Base-by-base conservation (phyloP, 2,329 filamentous ascomycete species). In the Waltergamsia citrina region DNA sequence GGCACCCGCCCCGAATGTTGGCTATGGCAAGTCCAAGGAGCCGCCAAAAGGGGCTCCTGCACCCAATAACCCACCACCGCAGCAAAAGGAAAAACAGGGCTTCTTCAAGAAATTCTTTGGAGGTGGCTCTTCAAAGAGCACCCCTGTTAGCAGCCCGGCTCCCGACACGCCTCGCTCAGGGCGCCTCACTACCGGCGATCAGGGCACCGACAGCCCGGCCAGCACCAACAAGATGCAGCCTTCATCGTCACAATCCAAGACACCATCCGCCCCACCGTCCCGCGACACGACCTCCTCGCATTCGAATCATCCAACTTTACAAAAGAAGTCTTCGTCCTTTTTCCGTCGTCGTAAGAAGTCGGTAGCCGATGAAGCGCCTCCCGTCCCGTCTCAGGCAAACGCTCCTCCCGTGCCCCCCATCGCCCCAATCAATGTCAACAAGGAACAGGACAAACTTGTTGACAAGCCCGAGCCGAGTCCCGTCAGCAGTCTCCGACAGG, bases 51-150 rank as follows among this genome's bases (percentile, higher is more conserved):
- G 65, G 31, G 66, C 68, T 12, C 65, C 71, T 31, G 68, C 69
- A 42, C 68, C 71, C 27, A 62, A 63, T 22, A 35, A 55, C 40
- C 55, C 24, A 40, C 62, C 50, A 42, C 62, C 50, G 41, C 62
- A 56, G 44, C 63, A 46, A 34, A 85, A 82, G 51, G 80, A 85
- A 49, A 77, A 78, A 37, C 84, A 75, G 7, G 88, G 92, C 15
- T 96, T 98, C 64, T 96, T 96, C 64, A 78, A 86, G 47, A 78
- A 90, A 42, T 84, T 96, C 25, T 96, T 96, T 63, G 85, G 82
- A 25, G 58, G 39, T 33, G 34, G 67, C 29, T 82, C 80, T 8
- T 76, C 82, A 23, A 83, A 71, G 51, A 71, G 60, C 32, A 66
- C 54, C 42, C 52, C 50, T 41, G 6, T 20, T 16, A 45, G 38